These are phyloP conservation scores for Mesembryanthemum crystallinum DNA, from an alignment of 148 eudicot species.

Conservation along the genomic window DNA sequence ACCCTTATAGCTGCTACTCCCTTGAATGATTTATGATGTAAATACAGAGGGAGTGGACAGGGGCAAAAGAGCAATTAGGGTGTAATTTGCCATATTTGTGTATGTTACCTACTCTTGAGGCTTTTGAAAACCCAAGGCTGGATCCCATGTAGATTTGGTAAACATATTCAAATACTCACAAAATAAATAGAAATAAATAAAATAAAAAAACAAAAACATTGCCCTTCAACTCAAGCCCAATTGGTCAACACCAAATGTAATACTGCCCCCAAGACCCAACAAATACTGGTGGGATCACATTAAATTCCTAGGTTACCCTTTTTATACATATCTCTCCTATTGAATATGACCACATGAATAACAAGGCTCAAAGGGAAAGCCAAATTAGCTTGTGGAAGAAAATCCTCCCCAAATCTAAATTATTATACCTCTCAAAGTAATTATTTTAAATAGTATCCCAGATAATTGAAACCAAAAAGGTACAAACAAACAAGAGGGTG, in stretches of 20 bases:
- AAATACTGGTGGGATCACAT: constrained; percentile 26
- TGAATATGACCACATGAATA: constrained; percentile 39
- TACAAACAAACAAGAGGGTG: constrained; percentile 27
- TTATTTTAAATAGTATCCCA: not conserved
- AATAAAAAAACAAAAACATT: not conserved
- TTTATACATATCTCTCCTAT: constrained; percentile 11
- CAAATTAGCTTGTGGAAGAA: constrained; percentile 29
- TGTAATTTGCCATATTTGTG: constrained; percentile 27
- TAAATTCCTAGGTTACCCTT: constrained; percentile 28
- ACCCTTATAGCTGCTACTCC: no score
- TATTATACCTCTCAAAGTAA: not conserved
- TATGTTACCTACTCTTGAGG: constrained; percentile 32
- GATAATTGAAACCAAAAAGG: constrained; percentile 23
- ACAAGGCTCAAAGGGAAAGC: constrained; percentile 28
- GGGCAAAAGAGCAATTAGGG: constrained; percentile 24
- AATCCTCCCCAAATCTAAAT: constrained; percentile 7
- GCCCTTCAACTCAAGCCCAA: not conserved
- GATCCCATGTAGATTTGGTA: constrained; percentile 26
- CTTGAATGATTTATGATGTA: not conserved
- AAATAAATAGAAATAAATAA: not conserved
- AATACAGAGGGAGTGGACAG: constrained; percentile 10
- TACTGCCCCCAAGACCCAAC: constrained; percentile 14
- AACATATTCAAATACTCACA: constrained; percentile 7
- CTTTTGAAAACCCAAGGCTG: constrained; percentile 21
- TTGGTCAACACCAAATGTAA: constrained; percentile 25